A percentile compares a stretch with the other conserved stretches of the same genome.
These are phyloP conservation scores for Aspergillus tamarii DNA, from an alignment of 2,329 filamentous ascomycete species.

Conservation along the genomic window DNA sequence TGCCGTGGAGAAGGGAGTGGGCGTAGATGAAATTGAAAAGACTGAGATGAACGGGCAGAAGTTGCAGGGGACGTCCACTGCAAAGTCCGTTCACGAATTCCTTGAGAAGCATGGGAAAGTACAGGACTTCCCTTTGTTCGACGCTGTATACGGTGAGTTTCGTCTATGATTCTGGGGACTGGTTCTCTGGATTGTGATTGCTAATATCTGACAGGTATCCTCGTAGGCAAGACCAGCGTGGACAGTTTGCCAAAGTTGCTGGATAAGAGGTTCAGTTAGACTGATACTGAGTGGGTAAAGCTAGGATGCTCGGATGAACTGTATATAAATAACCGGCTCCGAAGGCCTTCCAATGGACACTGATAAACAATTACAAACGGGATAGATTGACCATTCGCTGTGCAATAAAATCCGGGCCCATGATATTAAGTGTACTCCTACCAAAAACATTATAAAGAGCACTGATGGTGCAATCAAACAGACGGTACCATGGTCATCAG, in stretches of 20 bases:
- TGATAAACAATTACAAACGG: neutral
- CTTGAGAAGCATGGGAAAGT: slow-evolving; percentile 17
- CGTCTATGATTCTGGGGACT: neutral
- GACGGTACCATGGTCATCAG: slow-evolving; percentile 22
- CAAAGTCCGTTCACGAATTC: slow-evolving; percentile 16
- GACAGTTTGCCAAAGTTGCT: slow-evolving; percentile 3
- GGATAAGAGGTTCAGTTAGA: neutral
- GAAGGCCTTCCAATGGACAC: neutral
- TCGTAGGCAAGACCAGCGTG: neutral
- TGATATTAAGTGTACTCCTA: neutral
- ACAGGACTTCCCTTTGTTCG: slow-evolving; percentile 21
- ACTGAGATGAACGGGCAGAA: slow-evolving; percentile 24
- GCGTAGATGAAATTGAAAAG: slow-evolving; percentile 20
- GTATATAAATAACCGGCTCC: neutral
- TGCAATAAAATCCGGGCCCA: neutral
- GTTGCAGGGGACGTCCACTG: slow-evolving; percentile 22
- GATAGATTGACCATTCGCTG: neutral
- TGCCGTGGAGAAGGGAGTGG: slow-evolving; percentile 21
- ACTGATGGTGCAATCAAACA: neutral
- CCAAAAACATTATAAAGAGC: neutral
- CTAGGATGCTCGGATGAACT: neutral
- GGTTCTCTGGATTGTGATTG: neutral
- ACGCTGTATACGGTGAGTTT: neutral
- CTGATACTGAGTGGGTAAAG: neutral
- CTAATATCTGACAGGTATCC: neutral